Conservation (phyloP, 192 early-diverging fungal species). For the Mortierella antarctica region DNA sequence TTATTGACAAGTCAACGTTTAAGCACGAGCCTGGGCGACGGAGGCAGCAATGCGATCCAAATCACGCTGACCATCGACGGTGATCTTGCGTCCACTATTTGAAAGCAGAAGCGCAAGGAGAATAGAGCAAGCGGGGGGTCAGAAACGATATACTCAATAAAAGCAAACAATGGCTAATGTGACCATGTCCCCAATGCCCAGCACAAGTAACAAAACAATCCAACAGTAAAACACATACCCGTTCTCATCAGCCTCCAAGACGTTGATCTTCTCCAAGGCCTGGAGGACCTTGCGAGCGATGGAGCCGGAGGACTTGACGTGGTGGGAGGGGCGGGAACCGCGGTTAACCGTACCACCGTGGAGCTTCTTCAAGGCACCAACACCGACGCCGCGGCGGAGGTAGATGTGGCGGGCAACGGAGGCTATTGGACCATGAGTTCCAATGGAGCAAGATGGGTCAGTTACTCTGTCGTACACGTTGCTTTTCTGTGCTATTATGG, state of each 20-base stretch:
- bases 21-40: constrained; percentile 49
- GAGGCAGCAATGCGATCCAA: constrained; percentile 94
- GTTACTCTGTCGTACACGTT: not conserved
- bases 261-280: constrained; percentile 97
- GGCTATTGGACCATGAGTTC: constrained; percentile 54
- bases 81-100: constrained; percentile 91
- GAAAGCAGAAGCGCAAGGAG: not conserved
- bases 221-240: constrained; percentile 60
- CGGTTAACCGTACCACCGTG: constrained; percentile 94
- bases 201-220: not conserved
- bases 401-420: constrained; percentile 98
- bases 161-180: not conserved
- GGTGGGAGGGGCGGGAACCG: constrained; percentile 93
- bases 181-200: not conserved
- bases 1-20: constrained; percentile 43
- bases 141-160: not conserved
- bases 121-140: not conserved
- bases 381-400: constrained; percentile 91
- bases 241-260: constrained; percentile 90
- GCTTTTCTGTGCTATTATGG: not conserved
- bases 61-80: constrained; percentile 97
- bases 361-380: constrained; percentile 93
- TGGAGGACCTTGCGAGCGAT: constrained; percentile 95
- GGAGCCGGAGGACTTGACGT: constrained; percentile 86
- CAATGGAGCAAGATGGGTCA: not conserved